Percentiles rank a stretch among this genome's conserved stretches.
These are phyloP conservation scores for Manihot esculenta DNA, from an alignment of 441 rosid genomes.

Conservation along the genomic window DNA sequence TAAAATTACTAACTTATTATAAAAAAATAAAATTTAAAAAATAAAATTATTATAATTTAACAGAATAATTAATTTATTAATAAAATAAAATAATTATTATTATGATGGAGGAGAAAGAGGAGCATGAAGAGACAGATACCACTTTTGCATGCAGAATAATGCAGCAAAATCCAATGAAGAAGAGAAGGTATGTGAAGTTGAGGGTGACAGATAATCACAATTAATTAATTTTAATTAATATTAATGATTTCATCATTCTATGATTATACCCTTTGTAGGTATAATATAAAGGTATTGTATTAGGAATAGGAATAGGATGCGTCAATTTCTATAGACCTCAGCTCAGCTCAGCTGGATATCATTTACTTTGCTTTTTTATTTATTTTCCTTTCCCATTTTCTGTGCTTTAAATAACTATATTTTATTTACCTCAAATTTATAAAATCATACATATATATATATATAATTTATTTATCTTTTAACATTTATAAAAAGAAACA, in stretches of 20 bases:
- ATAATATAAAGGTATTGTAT: slow-evolving; percentile 7
- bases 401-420: too few species aligned
- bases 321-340: slow-evolving; percentile 7
- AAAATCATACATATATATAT: too few species aligned
- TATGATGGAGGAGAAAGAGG: background rate
- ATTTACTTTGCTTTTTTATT: background rate
- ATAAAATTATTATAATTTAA: too few species aligned
- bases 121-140: background rate
- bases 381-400: too few species aligned
- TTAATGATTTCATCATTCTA: slow-evolving; percentile 9
- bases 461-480: too few species aligned
- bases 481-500: too few species aligned
- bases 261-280: background rate
- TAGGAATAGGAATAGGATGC: slow-evolving; percentile 13
- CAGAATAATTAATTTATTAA: too few species aligned
- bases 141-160: background rate
- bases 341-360: slow-evolving; percentile 3
- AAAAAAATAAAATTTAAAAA: too few species aligned
- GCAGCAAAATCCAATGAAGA: background rate
- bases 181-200: background rate
- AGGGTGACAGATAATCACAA: background rate
- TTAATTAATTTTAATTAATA: background rate
- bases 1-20: too few species aligned
- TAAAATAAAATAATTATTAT: background rate
- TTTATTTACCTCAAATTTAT: too few species aligned